phyloP scores from a whole-genome alignment of 352 stramenopile species.

The Phytophthora kernoviae region DNA sequence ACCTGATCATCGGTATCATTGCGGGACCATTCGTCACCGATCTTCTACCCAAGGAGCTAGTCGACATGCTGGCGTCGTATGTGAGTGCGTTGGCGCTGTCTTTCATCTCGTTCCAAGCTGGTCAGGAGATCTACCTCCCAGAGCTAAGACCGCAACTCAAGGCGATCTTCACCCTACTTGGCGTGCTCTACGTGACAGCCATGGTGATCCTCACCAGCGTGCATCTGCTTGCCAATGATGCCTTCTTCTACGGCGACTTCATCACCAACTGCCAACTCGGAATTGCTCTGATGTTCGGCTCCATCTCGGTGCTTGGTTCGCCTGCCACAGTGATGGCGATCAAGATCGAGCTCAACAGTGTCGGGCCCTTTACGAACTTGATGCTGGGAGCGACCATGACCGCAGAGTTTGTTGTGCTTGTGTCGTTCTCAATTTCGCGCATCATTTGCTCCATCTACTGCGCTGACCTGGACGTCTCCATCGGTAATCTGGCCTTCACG shows the following conservation, averaged over 20 bases:
- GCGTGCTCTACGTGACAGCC: constrained; percentile 53
- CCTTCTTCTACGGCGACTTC: constrained; percentile 71
- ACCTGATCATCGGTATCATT: constrained; percentile 48
- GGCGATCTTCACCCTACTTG: constrained; percentile 54
- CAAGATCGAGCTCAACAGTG: constrained; percentile 79
- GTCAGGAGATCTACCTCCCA: constrained; percentile 74
- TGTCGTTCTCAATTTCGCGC: constrained; percentile 70
- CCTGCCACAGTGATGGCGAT: constrained; percentile 77
- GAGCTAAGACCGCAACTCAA: constrained; percentile 69
- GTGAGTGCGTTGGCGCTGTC: constrained; percentile 69
- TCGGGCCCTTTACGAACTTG: constrained; percentile 74
- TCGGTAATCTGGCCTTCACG: constrained; percentile 62
- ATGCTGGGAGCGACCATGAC: constrained; percentile 76
- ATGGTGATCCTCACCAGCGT: constrained; percentile 59
- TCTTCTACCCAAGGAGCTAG: constrained; percentile 34
- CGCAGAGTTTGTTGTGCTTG: constrained; percentile 72
- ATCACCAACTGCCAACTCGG: constrained; percentile 54
- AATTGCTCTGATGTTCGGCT: constrained; percentile 76
- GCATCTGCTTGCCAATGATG: constrained; percentile 42
- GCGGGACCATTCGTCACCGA: constrained; percentile 49
- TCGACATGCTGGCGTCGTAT: constrained; percentile 43
- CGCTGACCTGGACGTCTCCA: constrained; percentile 51
- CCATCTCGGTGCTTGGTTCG: constrained; percentile 70
- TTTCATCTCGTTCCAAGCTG: constrained; percentile 80
- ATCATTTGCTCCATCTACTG: constrained; percentile 71